These are phyloP conservation scores for Phaffomyces antillensis DNA, from an alignment of 805 yeast genomes.

Conservation along the genomic window DNA sequence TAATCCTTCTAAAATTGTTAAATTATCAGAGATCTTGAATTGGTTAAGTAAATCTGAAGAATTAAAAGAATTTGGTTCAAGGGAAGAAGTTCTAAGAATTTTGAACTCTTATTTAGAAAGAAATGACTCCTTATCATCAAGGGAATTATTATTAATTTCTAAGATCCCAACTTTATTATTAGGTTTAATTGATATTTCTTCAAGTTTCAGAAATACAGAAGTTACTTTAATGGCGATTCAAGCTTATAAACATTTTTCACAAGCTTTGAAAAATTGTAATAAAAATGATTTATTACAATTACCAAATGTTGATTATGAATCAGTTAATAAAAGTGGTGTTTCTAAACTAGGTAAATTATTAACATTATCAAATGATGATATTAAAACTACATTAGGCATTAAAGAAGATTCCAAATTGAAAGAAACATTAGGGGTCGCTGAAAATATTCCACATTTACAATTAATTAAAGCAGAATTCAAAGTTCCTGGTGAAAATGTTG, in stretches of 20 bases:
- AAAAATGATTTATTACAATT: conserved; percentile 71
- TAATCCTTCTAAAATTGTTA: conserved; percentile 58
- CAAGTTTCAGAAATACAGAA: conserved; percentile 68
- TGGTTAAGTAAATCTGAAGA: conserved; percentile 67
- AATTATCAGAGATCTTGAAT: conserved; percentile 47
- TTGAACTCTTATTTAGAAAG: conserved; percentile 57
- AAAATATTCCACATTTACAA: conserved; percentile 60
- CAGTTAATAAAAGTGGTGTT: conserved; percentile 35
- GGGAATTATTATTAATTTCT: conserved; percentile 50
- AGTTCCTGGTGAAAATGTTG: conserved; percentile 78
- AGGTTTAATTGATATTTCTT: conserved; percentile 76
- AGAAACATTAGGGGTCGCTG: conserved; percentile 48
- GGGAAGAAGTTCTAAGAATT: conserved; percentile 42
- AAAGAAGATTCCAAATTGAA: conserved; percentile 34
- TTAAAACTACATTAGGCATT: conserved; percentile 50
- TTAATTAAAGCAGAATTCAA: conserved; percentile 64
- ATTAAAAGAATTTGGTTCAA: conserved; percentile 37
- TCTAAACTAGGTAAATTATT: conserved; percentile 64
- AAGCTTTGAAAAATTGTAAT: conserved; percentile 56
- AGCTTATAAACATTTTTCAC: conserved; percentile 63
- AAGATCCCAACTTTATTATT: conserved; percentile 57
- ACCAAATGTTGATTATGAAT: conserved; percentile 56
- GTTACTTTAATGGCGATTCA: conserved; percentile 54
- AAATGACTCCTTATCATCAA: conserved; percentile 23
- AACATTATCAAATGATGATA: conserved; percentile 49